A percentile compares a stretch with the other conserved stretches of the same genome.
phyloP scores from a whole-genome alignment of 2,329 filamentous ascomycete genomes.

The Colletotrichum kahawae region DNA sequence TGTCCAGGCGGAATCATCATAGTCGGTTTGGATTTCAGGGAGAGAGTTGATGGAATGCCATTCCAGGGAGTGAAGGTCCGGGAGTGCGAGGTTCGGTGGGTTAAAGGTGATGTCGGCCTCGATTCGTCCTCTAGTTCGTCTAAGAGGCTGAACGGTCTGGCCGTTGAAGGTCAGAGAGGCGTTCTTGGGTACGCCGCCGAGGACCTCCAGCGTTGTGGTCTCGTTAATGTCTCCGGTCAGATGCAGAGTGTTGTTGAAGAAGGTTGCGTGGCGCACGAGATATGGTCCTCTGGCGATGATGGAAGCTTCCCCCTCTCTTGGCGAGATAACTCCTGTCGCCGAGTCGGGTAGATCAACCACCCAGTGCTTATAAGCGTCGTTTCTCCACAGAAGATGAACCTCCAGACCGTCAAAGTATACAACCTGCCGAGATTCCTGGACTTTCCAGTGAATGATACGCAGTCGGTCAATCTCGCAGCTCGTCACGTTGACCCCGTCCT shows the following conservation, averaged over 20 bases:
- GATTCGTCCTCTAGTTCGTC: constrained; percentile 7
- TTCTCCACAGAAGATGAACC: constrained; percentile 33
- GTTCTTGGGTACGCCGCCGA: background rate
- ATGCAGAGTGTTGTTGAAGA: background rate
- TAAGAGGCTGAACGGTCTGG: constrained; percentile 5
- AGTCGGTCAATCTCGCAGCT: background rate
- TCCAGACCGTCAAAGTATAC: constrained; percentile 13
- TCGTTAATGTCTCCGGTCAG: background rate
- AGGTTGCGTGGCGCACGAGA: background rate
- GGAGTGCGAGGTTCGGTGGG: constrained; percentile 14
- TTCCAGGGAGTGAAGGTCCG: background rate
- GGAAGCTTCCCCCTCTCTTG: background rate
- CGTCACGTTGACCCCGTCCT: background rate
- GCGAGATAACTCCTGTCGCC: background rate
- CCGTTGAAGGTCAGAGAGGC: constrained; percentile 24
- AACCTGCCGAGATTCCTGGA: constrained; percentile 14
- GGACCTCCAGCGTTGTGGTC: background rate
- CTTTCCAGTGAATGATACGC: background rate
- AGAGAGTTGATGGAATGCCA: constrained; percentile 25
- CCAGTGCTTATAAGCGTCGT: constrained; percentile 29
- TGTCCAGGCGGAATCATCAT: constrained; percentile 49
- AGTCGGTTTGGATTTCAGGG: constrained; percentile 24
- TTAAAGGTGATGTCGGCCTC: constrained; percentile 22
- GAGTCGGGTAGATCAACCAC: background rate
- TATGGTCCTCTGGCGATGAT: background rate